Base-by-base conservation (phyloP, 768 basidiomycete species). In the Clavulina sp. region DNA sequence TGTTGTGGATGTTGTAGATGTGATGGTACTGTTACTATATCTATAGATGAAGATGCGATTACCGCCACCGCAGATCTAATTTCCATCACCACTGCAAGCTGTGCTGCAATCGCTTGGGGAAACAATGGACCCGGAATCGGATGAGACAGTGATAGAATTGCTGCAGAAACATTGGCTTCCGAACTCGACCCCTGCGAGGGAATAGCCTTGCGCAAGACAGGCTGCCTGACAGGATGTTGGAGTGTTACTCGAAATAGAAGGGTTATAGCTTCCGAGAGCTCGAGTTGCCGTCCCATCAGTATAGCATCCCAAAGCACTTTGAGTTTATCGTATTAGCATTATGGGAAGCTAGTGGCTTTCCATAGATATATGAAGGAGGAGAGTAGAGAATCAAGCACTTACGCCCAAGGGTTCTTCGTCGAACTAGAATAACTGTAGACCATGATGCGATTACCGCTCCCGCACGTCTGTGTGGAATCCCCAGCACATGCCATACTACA, bases 111-210 rank as follows among this genome's bases (percentile, higher is more conserved):
- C 43, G 9, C 16, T 9, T 9, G 16, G 13, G 13, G 43, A 24
- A 13, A 24, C 43, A 13, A 28, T 9, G 13, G 13, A 24, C 16
- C 43, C 43, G 1, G 43, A 16, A 9, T 9, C 9, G 9, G 43
- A 13, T 16, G 16, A 16, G 43, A 46, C 52, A 7, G 2, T 32
- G 40, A 54, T 29, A 24, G 41, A 3, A 26, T n/a, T 50, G 7
- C 49, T 52, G 30, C 54, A 54, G 31, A 26, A 54, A 33, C 52
- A 54, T 51, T 54, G 28, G 18, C 28, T 4, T 3, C 38, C 51
- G 31, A 43, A 54, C 44, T 54, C 55, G 24, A 53, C 41, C 13
- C 54, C 54, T n/a, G 53, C 53, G 32, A 43, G 47, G 24, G 28
- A 29, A 21, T 43, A 32, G 2, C 53, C 43, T 5, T 23, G 23